Evolutionary conservation across 768 basidiomycete genomes (phyloP).

Genomic region (Xerocomus spinulosus): DNA sequence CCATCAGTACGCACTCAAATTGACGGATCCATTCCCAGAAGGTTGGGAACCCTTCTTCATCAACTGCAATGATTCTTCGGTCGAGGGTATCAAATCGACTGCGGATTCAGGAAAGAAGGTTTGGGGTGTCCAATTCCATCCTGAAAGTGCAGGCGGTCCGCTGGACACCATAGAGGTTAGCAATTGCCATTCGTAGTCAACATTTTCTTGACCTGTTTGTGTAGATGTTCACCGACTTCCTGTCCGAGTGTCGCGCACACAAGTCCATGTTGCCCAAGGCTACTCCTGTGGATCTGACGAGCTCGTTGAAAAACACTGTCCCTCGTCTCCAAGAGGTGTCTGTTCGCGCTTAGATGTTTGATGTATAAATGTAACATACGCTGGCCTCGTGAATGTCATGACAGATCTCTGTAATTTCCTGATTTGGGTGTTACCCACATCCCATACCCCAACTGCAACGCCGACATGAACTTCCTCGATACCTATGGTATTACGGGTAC

Average conservation of each 20-base stretch:
- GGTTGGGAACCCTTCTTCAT: slow-evolving; percentile 99
- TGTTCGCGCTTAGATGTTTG: slow-evolving; percentile 26
- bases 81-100: slow-evolving; percentile 98
- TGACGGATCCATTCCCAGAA: slow-evolving; percentile 91
- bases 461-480: slow-evolving; percentile 70
- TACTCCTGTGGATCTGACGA: slow-evolving; percentile 13
- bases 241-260: slow-evolving; percentile 69
- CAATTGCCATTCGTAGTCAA: background rate
- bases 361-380: slow-evolving; percentile 15
- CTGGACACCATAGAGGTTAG: slow-evolving; percentile 94
- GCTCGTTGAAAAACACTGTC: slow-evolving; percentile 16
- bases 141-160: slow-evolving; percentile 97
- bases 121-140: slow-evolving; percentile 99
- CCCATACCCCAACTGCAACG: background rate
- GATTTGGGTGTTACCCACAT: slow-evolving; percentile 7
- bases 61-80: slow-evolving; percentile 98
- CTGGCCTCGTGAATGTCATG: background rate
- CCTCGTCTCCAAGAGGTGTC: slow-evolving; percentile 20
- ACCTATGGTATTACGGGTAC: slow-evolving; percentile 51
- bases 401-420: slow-evolving; percentile 4
- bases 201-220: slow-evolving; percentile 1
- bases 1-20: slow-evolving; percentile 94
- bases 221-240: slow-evolving; percentile 93
- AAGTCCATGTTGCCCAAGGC: slow-evolving; percentile 34
- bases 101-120: slow-evolving; percentile 81